Evolutionary conservation across 306 rosid genomes (phyloP).

Genomic region (Sphenostylis stenocarpa): DNA sequence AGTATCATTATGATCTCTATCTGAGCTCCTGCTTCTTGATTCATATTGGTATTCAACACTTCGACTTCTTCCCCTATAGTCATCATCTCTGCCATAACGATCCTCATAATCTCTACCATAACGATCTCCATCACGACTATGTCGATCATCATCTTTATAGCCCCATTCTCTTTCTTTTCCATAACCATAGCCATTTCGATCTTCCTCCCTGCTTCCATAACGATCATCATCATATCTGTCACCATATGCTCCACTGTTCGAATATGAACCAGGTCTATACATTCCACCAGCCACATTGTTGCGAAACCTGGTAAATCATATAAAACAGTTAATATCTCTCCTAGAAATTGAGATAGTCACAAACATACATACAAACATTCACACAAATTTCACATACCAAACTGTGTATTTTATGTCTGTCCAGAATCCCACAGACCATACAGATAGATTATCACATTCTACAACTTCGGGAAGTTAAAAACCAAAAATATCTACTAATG

Average conservation of each 20-base stretch:
- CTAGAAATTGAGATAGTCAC: slow-evolving; percentile 16
- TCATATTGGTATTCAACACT: slow-evolving; percentile 63
- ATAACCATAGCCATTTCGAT: slow-evolving; percentile 64
- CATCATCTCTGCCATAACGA: slow-evolving; percentile 77
- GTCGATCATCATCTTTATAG: slow-evolving; percentile 74
- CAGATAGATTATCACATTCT: slow-evolving; percentile 8
- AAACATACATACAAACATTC: neutral
- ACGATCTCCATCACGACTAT: slow-evolving; percentile 82
- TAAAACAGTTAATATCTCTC: slow-evolving; percentile 28
- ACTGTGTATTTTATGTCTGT: neutral
- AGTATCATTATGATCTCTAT: slow-evolving; percentile 76
- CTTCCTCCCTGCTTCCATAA: slow-evolving; percentile 70
- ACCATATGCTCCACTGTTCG: slow-evolving; percentile 59
- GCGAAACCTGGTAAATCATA: slow-evolving; percentile 69
- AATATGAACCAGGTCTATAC: slow-evolving; percentile 72
- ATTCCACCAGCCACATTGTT: slow-evolving; percentile 67
- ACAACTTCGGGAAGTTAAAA: slow-evolving; percentile 4
- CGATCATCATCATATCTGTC: slow-evolving; percentile 86
- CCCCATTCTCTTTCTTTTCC: slow-evolving; percentile 89
- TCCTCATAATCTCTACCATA: slow-evolving; percentile 82
- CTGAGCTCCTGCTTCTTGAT: slow-evolving; percentile 80
- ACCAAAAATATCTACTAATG: neutral
- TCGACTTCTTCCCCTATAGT: slow-evolving; percentile 78
- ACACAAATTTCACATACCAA: slow-evolving; percentile 3
- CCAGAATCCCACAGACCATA: slow-evolving; percentile 9